Evolutionary conservation across 495 filamentous ascomycete genomes (phyloP), one percentile per base, ranked within the genome.

Genomic region (Penicillium cosmopolitanum): DNA sequence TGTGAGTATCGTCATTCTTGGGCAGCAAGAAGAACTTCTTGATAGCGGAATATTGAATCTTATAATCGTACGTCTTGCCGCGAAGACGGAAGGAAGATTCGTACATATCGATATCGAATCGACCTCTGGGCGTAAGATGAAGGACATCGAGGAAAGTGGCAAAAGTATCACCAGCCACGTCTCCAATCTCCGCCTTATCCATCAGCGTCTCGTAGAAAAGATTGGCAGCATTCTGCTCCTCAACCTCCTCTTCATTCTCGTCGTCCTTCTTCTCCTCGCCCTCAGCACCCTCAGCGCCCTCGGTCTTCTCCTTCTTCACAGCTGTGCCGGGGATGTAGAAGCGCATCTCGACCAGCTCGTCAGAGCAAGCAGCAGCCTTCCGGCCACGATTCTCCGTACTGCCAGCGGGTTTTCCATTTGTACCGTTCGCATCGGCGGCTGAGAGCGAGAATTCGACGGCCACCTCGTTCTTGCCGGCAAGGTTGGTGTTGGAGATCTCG

Each of bases 101-200:
- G 83, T 98, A 99, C 91, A 99, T 97, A 72, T 98, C 96, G 81
- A 98, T 96, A 74, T 97, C 96, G 82, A 98, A 99, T 51, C 96
- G 95, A 71, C 96, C 96, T 89, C 95, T 96, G 57, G 95, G 95
- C 31, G 96, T 99, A 63, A 99, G 90, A 81, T 98, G 96, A 35
- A 99, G 80, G 58, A 98, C 90, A 76, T 98, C 96, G 70, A 96
- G 76, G 82, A 99, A 99, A 13, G 96, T 97, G 57, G 96, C 96
- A 76, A 91, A 96, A 4, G 94, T 96, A 70, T 97, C 95, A 51
- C 96, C 96, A 13, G 96, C 96, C 56, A 97, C 94, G 68, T 99
- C 93, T 40, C 96, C 96, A 75, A 99, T 97, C 82, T 99, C 96
- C 1, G 96, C 96, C 84, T 98, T 98, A 67, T 98, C 94, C 82